These are phyloP conservation scores for Strobilomyces dryophilus DNA, from an alignment of 768 basidiomycete genomes.

Conservation along the genomic window DNA sequence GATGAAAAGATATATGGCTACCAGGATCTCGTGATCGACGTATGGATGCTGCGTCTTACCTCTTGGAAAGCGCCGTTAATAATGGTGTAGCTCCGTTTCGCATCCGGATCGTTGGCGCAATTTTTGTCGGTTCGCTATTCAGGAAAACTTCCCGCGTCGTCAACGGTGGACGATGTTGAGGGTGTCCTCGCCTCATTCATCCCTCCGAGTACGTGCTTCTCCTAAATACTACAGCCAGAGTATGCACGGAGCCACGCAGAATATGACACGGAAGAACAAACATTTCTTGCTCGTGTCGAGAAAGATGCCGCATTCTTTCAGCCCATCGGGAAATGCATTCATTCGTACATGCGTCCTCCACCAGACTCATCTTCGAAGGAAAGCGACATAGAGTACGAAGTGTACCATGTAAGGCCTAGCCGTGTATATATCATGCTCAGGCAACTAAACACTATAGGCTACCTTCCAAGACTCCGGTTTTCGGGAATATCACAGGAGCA, in stretches of 20 bases:
- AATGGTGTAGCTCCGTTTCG: slow-evolving; percentile 62
- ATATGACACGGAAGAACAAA: slow-evolving; percentile 62
- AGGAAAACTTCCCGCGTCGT: slow-evolving; percentile 58
- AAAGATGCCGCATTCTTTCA: slow-evolving; percentile 73
- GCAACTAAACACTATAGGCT: slow-evolving; percentile 41
- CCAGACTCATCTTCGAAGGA: slow-evolving; percentile 41
- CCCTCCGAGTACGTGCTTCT: slow-evolving; percentile 49
- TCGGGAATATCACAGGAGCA: slow-evolving; percentile 82
- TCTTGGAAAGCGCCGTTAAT: neutral
- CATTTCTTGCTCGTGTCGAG: slow-evolving; percentile 69
- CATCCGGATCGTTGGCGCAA: slow-evolving; percentile 82
- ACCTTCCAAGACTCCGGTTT: slow-evolving; percentile 88
- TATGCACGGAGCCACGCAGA: slow-evolving; percentile 35
- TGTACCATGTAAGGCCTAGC: slow-evolving; percentile 71
- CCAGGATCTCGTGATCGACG: slow-evolving; percentile 76
- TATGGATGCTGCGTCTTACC: slow-evolving; percentile 35
- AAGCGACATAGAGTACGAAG: slow-evolving; percentile 75
- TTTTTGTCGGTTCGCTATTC: slow-evolving; percentile 69
- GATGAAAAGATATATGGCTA: slow-evolving; percentile 97
- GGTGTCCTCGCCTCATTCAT: slow-evolving; percentile 73
- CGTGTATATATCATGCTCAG: neutral
- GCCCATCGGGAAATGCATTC: slow-evolving; percentile 72
- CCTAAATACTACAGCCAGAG: neutral
- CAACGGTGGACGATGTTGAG: slow-evolving; percentile 85
- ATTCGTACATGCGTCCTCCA: slow-evolving; percentile 67